Evolutionary conservation across 2,329 filamentous ascomycete species (phyloP), one percentile per base, ranked within the genome.

Genomic region (Tolypocladium capitatum): DNA sequence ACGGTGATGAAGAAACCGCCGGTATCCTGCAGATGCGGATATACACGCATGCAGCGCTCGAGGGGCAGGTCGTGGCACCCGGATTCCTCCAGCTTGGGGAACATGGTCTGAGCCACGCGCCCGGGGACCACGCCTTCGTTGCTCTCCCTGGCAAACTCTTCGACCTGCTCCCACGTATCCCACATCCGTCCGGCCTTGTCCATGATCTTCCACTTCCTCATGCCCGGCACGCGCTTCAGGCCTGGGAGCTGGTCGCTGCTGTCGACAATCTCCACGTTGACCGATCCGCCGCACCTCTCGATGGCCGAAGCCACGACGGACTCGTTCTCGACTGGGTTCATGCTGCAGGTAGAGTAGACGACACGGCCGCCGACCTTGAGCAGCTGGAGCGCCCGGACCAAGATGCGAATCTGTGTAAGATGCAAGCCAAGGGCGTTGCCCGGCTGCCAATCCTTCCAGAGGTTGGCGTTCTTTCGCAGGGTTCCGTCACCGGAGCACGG

Each of bases 271-370:
- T 84, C 78, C 45, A 98, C 84, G 60, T 90, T 92, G 14, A 76
- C 74, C 4, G 79, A 68, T 3, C 92, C 92, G 52, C 92, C 92
- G 59, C 90, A 97, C 48, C 90, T 79, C 57, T 89, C 84, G 56
- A 98, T 90, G 11, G 92, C 92, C 27, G 84, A 83, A 1, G 86
- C 81, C 51, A 98, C 73, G 16, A 97, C 89, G 7, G 92, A 84
- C 68, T 98, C 92, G 60, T 98, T 95, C 71, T 98, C 92, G 28
- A 97, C 81, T 0, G 92, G 92, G 68, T 98, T 98, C 86, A 98
- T 88, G 66, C 89, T 96, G 75, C 92, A 98, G 20, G 92, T 98
- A 3, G 91, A 97, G 70, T 97, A 98, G 46, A 98, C 91, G 28
- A 97, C 86, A 53, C 90, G 81, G 46, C 92, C 92, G 36, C 92